A percentile compares a stretch with the other conserved stretches of the same genome.
phyloP scores from a whole-genome alignment of 202 grass and related monocot genomes.

The Brachypodium distachyon region DNA sequence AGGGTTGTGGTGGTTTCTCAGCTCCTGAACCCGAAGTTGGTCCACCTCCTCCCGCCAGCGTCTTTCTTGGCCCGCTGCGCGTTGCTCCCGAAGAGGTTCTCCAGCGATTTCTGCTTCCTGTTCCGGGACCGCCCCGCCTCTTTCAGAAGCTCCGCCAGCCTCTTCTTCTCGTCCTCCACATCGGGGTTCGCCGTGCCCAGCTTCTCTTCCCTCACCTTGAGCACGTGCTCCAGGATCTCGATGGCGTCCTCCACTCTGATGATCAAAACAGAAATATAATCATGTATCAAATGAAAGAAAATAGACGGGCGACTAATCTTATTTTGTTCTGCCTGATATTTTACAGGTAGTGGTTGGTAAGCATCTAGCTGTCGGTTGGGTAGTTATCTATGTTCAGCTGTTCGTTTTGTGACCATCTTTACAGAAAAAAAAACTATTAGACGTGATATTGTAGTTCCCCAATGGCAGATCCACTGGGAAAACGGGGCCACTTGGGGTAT shows the following conservation, averaged over 20 bases:
- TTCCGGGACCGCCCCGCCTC: conserved; percentile 67
- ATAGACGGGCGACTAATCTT: not conserved
- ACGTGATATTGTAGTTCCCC: no score
- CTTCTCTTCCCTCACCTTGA: conserved; percentile 89
- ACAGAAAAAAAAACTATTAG: no score
- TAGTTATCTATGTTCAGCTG: not conserved
- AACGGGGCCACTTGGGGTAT: no score
- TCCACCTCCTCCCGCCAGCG: conserved; percentile 64
- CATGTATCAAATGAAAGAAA: not conserved
- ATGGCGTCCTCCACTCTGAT: conserved; percentile 88
- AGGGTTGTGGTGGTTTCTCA: not conserved
- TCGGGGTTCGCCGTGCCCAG: conserved; percentile 88
- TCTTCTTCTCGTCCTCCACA: conserved; percentile 89
- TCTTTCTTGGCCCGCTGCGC: conserved; percentile 63
- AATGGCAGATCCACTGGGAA: no score
- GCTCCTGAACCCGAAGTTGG: conserved; percentile 81
- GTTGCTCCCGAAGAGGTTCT: conserved; percentile 58
- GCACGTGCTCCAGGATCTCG: conserved; percentile 77
- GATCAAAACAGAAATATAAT: not conserved
- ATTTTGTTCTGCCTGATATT: not conserved
- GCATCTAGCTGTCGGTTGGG: not conserved
- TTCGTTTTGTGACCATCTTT: not conserved
- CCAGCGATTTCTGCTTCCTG: conserved; percentile 81
- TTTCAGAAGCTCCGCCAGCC: conserved; percentile 69
- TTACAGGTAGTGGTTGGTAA: not conserved